Evolutionary conservation across 108 stramenopile species (phyloP).

Genomic region (Chaetoceros muelleri): DNA sequence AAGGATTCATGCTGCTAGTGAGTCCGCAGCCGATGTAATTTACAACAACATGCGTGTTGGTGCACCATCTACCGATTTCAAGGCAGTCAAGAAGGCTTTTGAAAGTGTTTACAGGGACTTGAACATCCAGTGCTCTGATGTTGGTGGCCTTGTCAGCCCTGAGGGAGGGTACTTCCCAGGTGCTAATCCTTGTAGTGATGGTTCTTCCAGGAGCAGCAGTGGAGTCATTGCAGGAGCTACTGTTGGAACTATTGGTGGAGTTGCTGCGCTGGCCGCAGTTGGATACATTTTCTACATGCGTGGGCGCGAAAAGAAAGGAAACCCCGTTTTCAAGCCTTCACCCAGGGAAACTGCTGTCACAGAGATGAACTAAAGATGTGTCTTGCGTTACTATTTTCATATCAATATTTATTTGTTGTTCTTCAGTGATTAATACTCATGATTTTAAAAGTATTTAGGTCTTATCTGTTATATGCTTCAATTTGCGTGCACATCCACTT

Average conservation of each 20-base stretch:
- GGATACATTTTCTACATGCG: conserved; percentile 32
- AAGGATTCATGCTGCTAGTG: conserved; percentile 35
- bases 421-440: no score
- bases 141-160: conserved; percentile 53
- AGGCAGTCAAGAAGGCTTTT: conserved; percentile 50
- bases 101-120: conserved; percentile 49
- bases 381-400: no score
- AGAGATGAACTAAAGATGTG: no score
- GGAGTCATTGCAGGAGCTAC: conserved; percentile 4
- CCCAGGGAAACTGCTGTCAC: no score
- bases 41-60: conserved; percentile 51
- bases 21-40: conserved; percentile 40
- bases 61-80: conserved; percentile 22
- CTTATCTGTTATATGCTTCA: no score
- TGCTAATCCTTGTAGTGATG: conserved; percentile 25
- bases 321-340: conserved; percentile 14
- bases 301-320: conserved; percentile 12
- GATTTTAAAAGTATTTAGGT: no score
- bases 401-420: no score
- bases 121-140: conserved; percentile 42
- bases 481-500: no score
- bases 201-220: conserved; percentile 1
- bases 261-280: conserved; percentile 12
- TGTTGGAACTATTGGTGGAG: conserved; percentile 10
- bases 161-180: conserved; percentile 15